Percentiles rank a stretch among this genome's conserved stretches.
Evolutionary conservation across 768 basidiomycete species (phyloP).

Genomic region (Russula sp.): DNA sequence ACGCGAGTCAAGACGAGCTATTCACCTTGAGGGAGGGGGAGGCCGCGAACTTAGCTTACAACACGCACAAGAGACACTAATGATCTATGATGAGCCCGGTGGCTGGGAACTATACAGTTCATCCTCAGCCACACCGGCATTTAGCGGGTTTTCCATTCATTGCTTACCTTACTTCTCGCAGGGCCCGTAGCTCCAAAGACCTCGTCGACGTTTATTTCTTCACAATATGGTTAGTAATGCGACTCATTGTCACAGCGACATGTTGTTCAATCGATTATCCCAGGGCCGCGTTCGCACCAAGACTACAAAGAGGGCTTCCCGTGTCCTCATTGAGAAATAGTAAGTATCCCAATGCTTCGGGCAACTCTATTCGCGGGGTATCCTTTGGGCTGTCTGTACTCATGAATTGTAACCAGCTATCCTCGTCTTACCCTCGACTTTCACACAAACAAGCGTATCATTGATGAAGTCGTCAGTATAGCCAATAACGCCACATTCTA

Average conservation of each 20-base stretch:
- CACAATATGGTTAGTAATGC: conserved; percentile 45
- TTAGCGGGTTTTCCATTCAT: conserved; percentile 25
- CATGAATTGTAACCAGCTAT: conserved; percentile 52
- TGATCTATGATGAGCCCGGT: conserved; percentile 4
- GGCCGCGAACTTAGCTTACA: not conserved
- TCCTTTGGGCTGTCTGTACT: not conserved
- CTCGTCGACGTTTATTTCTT: conserved; percentile 19
- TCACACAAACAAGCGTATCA: conserved; percentile 99
- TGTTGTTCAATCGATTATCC: not conserved
- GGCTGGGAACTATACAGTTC: conserved; percentile 34
- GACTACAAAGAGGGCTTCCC: conserved; percentile 98
- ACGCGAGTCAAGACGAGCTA: conserved; percentile 65
- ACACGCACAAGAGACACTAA: not conserved
- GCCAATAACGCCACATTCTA: conserved; percentile 9
- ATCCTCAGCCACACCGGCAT: conserved; percentile 31
- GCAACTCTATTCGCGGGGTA: not conserved
- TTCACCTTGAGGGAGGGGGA: conserved; percentile 41
- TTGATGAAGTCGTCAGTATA: conserved; percentile 86
- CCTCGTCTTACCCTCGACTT: conserved; percentile 98
- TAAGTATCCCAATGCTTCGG: conserved; percentile 36
- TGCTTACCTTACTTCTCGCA: conserved; percentile 20
- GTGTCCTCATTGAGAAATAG: conserved; percentile 99
- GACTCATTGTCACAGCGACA: not conserved
- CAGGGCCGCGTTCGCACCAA: conserved; percentile 99
- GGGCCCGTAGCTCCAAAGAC: conserved; percentile 21